phyloP scores from a whole-genome alignment of 116 monocot genomes.

The Cymodocea nodosa region DNA sequence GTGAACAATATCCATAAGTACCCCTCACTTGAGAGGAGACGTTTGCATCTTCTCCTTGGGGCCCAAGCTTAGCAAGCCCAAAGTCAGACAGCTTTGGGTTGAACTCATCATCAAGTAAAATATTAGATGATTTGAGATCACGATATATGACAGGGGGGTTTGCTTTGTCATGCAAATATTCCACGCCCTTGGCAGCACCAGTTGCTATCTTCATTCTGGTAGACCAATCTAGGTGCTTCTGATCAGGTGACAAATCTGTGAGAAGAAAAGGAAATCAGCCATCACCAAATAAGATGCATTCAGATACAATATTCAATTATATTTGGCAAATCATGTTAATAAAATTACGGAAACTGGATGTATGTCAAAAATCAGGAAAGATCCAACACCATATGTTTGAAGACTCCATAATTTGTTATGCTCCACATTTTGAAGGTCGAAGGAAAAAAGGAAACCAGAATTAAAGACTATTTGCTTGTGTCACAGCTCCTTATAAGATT shows the following conservation, averaged over 20 bases:
- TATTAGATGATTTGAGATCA: slow-evolving; percentile 48
- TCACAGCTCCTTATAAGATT: too few relatives aligned
- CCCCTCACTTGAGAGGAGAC: slow-evolving; percentile 50
- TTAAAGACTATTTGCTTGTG: too few relatives aligned
- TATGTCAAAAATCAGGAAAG: too few relatives aligned
- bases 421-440: too few relatives aligned
- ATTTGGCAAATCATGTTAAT: too few relatives aligned
- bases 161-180: slow-evolving; percentile 60
- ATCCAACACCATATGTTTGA: too few relatives aligned
- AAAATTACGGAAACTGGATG: too few relatives aligned
- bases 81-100: slow-evolving; percentile 53
- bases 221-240: slow-evolving; percentile 38
- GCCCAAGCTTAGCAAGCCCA: slow-evolving; percentile 58
- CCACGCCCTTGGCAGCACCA: slow-evolving; percentile 50
- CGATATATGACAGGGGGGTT: slow-evolving; percentile 53
- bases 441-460: too few relatives aligned
- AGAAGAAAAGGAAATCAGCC: not conserved
- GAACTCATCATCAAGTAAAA: slow-evolving; percentile 41
- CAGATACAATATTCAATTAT: too few relatives aligned
- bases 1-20: slow-evolving; percentile 59
- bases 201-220: slow-evolving; percentile 56
- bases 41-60: slow-evolving; percentile 18
- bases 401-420: too few relatives aligned
- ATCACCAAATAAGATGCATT: too few relatives aligned
- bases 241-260: slow-evolving; percentile 26